Evolutionary conservation across 768 basidiomycete genomes (phyloP), one percentile per base, ranked within the genome.

Genomic region (Leccinum rimulosum): DNA sequence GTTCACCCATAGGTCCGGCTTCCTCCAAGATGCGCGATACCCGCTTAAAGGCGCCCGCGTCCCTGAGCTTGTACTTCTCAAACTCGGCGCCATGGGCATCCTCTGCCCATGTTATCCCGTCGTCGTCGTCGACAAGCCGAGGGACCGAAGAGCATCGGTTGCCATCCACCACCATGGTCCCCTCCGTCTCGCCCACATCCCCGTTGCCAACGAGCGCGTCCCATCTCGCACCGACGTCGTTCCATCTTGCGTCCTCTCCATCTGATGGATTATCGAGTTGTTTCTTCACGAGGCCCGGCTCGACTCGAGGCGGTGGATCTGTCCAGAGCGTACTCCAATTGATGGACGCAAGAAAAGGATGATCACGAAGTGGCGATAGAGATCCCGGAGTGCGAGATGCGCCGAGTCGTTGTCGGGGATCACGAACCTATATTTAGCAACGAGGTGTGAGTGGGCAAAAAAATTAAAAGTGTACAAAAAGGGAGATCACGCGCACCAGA

Each of bases 271-370:
- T 50, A 9, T 14, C 7, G 36, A 71, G 68, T 15, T 63, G 65
- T 10, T 79, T 83, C 73, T 78, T 81, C 7, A 86, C 71, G 8
- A 86, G 74, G 6, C 89, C 89, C 12, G 81, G 73, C 69, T 83
- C 82, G 11, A 88, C 75, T 0, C 72, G 73, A 22, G 89, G 89
- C 5, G 80, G 77, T 6, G 82, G 75, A n/a, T 78, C 78, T 0
- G 78, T 83, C 90, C 90, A 92, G 4, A 92, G 75, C 0, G 74
- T 77, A 10, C 77, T 73, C 89, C 89, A 91, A 52, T 79, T 74
- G 55, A 89, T 76, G 17, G 73, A 61, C 17, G 75, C 70, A 57
- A 91, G 86, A 68, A 90, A 91, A 0, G 81, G 76, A 64, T 91
- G 89, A 9, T 71, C 67, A 4, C 85, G 81, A 49, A 91, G 77